Evolutionary conservation across 2,329 filamentous ascomycete species (phyloP), one percentile per base, ranked within the genome.

Genomic region (Sphaerulina populicola): DNA sequence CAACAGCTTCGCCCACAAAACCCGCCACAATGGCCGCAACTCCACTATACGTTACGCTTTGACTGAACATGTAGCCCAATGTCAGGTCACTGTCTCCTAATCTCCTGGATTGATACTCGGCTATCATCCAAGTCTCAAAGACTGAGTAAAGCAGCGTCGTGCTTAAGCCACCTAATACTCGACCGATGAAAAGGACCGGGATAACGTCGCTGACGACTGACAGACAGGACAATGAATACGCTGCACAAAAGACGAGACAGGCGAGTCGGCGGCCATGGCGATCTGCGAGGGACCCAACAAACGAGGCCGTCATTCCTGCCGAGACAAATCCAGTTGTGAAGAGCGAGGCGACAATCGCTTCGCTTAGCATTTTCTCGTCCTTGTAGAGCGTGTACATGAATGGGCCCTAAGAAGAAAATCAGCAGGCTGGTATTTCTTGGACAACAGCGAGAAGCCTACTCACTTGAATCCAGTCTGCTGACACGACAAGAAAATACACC

Each of bases 101-200:
- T 35, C 12, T n/a, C 38, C 72, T 66, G 38, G 69, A 66, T 44
- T 77, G 74, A 58, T 74, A 81, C 58, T 82, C 78, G 42, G 76
- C 73, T 27, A 82, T 74, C 70, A 82, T 77, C 78, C 79, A 82
- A 58, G 75, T 78, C 63, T 82, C 78, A 56, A 81, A 81, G 4
- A 74, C 76, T 39, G 73, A 78, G 68, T 78, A 81, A 29, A 82
- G 69, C 37, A 82, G 64, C 23, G 77, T 79, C 31, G 77, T 77
- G 27, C 73, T 74, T 41, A 81, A 53, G 0, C 79, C 79, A 18
- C 77, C 77, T 3, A 80, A 69, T 0, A 77, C 63, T 44, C 79
- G 70, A 10, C 79, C 79, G 1, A 71, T 49, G 47, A 80, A 75
- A 4, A 83, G 67, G 9, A 78, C 23, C 10, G 62, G 62, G 11